Evolutionary conservation across 495 filamentous ascomycete genomes (phyloP), one percentile per base, ranked within the genome.

Genomic region (Hypoxylon intermedium): DNA sequence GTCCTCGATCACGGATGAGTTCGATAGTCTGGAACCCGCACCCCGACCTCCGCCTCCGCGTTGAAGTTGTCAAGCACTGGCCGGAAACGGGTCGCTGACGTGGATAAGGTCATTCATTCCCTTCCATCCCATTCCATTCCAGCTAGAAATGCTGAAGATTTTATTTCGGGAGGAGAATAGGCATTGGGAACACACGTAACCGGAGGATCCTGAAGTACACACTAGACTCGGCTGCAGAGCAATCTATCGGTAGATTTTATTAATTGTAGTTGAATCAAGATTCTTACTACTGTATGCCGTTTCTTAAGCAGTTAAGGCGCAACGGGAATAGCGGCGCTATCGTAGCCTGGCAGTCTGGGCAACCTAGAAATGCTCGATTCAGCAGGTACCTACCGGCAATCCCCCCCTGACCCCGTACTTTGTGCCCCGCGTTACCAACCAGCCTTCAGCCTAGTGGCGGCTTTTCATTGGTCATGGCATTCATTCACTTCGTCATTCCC

Each of bases 371-470:
- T 11, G 33, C 33, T 43, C 37, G 33, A 52, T 38, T 13, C 30
- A 48, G 44, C 36, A 62, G 37, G 58, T 53, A 49, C 52, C 40
- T 28, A 37, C 13, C 31, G 41, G 7, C 24, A 26, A 26, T 26
- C 24, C 11, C 30, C 23, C n/a, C n/a, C n/a, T n/a, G n/a, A 36
- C 53, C 33, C 50, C 23, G 23, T 45, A 45, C 41, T 24, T 33
- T 56, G 26, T 50, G 50, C 55, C 61, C 61, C 61, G 56, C 61
- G 41, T 52, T 65, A 51, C 51, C 61, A 56, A 18, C 31, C 61
- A 56, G 20, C 31, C n/a, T 40, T 33, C 36, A 33, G 24, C 24
- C 6, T 56, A 36, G 24, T 26, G 24, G 33, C 33, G 15, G 23
- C 33, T 41, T 58, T 40, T 42, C 21, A 65, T 65, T 65, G 62